Conservation (phyloP, 164 flowering plant genomes). For the Sextonia rubra region DNA sequence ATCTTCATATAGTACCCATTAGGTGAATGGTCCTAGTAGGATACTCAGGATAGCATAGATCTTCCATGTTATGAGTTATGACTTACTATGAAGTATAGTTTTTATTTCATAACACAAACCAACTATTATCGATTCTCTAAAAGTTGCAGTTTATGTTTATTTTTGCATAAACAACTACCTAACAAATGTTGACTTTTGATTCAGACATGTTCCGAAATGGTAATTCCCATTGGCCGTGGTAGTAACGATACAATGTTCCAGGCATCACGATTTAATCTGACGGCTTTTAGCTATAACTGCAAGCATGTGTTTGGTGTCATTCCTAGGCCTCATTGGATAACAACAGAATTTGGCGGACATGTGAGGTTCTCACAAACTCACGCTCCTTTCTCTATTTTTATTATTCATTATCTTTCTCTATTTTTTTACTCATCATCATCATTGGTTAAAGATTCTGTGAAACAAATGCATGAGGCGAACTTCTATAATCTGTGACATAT, state of each 20-base stretch:
- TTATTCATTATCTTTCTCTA: background rate
- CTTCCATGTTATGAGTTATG: too few relatives aligned
- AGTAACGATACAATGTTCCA: conserved; percentile 48
- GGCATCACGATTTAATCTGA: conserved; percentile 30
- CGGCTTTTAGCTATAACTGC: conserved; percentile 25
- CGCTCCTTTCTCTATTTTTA: background rate
- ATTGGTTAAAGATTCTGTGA: too few relatives aligned
- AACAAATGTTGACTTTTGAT: background rate
- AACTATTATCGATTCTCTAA: too few relatives aligned
- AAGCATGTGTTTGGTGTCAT: conserved; percentile 28
- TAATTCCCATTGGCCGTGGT: conserved; percentile 45
- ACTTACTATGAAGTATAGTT: too few relatives aligned
- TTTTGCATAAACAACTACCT: background rate
- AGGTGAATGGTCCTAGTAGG: too few relatives aligned
- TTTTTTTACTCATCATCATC: too few relatives aligned
- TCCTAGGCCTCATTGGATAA: conserved; percentile 67
- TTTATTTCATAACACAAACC: too few relatives aligned
- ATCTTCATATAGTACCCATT: too few relatives aligned
- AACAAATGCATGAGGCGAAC: too few relatives aligned
- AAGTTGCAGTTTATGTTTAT: background rate
- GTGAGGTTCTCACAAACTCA: conserved; percentile 23
- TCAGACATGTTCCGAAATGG: conserved; percentile 61
- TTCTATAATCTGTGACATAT: too few relatives aligned
- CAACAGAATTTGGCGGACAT: conserved; percentile 63
- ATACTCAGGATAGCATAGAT: too few relatives aligned